These are phyloP conservation scores for Cladophialophora bantiana DNA, from an alignment of 2,329 filamentous ascomycete species.

Conservation along the genomic window DNA sequence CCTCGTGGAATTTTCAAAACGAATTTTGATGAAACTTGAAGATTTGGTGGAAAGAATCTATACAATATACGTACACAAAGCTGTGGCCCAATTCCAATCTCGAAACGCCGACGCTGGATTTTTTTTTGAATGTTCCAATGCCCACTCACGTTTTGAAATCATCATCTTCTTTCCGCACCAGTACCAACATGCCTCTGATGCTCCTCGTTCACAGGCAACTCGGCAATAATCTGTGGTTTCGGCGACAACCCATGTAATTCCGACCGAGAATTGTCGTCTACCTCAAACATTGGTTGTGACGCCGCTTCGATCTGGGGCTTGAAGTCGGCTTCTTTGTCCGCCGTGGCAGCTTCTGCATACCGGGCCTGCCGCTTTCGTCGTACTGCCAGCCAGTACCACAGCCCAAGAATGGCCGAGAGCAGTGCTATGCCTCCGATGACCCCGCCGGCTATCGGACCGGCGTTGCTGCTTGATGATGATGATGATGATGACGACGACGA, in stretches of 20 bases:
- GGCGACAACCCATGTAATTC: constrained; percentile 16
- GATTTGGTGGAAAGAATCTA: neutral
- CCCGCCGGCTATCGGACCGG: constrained; percentile 26
- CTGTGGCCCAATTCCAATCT: too few relatives aligned
- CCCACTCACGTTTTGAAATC: neutral
- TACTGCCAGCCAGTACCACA: constrained; percentile 4
- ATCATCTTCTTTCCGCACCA: constrained; percentile 1
- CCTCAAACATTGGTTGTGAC: constrained; percentile 13
- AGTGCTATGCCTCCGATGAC: constrained; percentile 30
- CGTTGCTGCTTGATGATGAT: constrained; percentile 1
- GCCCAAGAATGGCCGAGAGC: constrained; percentile 22
- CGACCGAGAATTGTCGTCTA: constrained; percentile 15
- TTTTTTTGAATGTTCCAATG: neutral
- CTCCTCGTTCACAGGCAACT: constrained; percentile 23
- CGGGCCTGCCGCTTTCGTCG: constrained; percentile 12
- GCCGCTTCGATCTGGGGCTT: neutral
- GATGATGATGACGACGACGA: neutral
- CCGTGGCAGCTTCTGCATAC: neutral
- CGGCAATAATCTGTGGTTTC: constrained; percentile 24
- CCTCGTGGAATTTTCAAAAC: neutral
- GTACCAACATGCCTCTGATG: neutral
- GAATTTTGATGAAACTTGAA: neutral
- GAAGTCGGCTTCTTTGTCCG: neutral
- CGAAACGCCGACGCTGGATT: constrained; percentile 1
- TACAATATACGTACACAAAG: too few relatives aligned